Evolutionary conservation across 2,329 filamentous ascomycete genomes (phyloP).

Genomic region (Xylaria sp.): DNA sequence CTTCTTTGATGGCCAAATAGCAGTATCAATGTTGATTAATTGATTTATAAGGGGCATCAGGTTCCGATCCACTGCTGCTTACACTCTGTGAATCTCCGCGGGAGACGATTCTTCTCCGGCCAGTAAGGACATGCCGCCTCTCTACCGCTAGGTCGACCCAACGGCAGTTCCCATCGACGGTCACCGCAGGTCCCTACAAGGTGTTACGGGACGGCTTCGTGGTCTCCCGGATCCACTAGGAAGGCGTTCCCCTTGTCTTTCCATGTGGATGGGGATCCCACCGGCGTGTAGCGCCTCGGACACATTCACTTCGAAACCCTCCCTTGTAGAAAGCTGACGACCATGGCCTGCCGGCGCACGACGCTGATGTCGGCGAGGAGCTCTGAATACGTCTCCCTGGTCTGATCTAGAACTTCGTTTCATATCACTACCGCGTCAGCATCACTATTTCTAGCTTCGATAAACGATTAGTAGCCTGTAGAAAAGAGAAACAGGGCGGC

Average conservation of each 20-base stretch:
- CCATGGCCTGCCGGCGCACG: constrained; percentile 80
- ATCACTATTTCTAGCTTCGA: constrained; percentile 71
- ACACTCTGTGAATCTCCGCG: constrained; percentile 55
- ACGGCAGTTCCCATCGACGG: constrained; percentile 49
- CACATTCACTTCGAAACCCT: constrained; percentile 89
- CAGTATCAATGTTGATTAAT: background rate
- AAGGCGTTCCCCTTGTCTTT: constrained; percentile 77
- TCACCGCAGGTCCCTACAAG: constrained; percentile 74
- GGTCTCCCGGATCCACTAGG: constrained; percentile 77
- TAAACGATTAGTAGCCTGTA: no score
- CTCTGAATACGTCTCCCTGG: constrained; percentile 70
- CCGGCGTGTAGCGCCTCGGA: constrained; percentile 83
- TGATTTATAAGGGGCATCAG: background rate
- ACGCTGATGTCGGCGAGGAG: constrained; percentile 74
- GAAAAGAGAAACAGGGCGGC: no score
- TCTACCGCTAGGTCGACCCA: constrained; percentile 80
- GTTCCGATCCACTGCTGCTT: background rate
- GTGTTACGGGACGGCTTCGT: constrained; percentile 73
- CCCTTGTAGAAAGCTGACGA: constrained; percentile 83
- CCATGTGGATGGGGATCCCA: constrained; percentile 79
- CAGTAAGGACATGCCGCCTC: constrained; percentile 65
- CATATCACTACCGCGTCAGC: constrained; percentile 79
- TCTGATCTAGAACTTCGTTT: constrained; percentile 74
- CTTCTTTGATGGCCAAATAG: background rate
- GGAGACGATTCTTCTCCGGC: constrained; percentile 69